These are phyloP conservation scores for Mantamonas sphyraenae DNA, from an alignment of 78 protist species.

Conservation along the genomic window DNA sequence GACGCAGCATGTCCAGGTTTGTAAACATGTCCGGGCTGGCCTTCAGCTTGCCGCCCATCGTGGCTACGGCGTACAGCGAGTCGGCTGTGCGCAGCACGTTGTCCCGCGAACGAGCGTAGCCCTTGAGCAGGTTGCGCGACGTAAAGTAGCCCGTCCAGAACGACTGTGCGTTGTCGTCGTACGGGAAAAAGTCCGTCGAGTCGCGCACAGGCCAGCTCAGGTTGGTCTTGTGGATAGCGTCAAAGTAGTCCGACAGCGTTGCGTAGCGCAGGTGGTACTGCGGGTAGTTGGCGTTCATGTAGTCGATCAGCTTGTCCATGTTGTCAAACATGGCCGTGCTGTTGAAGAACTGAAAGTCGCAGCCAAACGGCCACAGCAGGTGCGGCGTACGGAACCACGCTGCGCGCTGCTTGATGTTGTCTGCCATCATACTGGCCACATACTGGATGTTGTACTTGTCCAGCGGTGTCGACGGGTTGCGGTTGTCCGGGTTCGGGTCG, in stretches of 20 bases:
- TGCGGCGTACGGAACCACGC: background rate
- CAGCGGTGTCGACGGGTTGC: too few relatives aligned
- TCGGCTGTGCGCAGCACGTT: conserved; percentile 1
- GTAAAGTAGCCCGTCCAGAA: background rate
- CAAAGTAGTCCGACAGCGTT: background rate
- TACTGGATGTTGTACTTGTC: too few relatives aligned
- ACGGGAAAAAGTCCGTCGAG: conserved; percentile 1
- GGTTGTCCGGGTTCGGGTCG: too few relatives aligned
- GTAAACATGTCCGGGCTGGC: too few relatives aligned
- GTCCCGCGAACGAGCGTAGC: background rate
- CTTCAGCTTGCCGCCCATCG: too few relatives aligned
- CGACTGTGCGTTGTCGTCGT: conserved; percentile 1
- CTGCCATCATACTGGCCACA: background rate
- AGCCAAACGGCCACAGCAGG: background rate
- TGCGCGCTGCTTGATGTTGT: background rate
- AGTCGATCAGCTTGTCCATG: conserved; percentile 4
- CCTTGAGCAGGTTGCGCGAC: background rate
- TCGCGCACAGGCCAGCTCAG: conserved; percentile 1
- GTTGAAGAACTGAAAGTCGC: background rate
- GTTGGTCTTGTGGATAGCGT: background rate
- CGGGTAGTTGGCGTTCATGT: conserved; percentile 7
- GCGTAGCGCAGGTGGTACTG: conserved; percentile 6
- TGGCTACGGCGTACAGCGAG: background rate
- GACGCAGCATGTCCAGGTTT: background rate
- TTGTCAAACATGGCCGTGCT: background rate